These are phyloP conservation scores for Calonectria pseudoturangicola DNA, from an alignment of 2,329 filamentous ascomycete species.

Conservation along the genomic window DNA sequence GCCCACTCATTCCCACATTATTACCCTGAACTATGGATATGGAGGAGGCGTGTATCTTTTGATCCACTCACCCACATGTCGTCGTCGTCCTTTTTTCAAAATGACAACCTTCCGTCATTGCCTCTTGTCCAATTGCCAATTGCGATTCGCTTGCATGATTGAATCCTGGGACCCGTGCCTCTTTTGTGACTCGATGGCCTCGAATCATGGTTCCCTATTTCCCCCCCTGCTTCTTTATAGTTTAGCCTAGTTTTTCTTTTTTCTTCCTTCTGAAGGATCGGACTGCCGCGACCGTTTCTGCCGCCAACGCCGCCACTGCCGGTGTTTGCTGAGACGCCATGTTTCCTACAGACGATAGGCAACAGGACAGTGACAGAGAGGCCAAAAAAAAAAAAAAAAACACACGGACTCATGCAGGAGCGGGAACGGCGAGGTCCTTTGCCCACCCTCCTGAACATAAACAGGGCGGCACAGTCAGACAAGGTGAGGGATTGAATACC, in stretches of 20 bases:
- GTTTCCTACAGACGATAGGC: conserved; percentile 6
- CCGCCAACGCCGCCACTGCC: conserved; percentile 25
- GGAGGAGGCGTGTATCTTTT: not conserved
- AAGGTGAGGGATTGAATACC: conserved; percentile 5
- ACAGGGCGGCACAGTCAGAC: conserved; percentile 20
- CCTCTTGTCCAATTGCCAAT: conserved; percentile 21
- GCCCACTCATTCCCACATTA: conserved; percentile 24
- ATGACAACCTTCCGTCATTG: not conserved
- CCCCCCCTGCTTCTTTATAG: not conserved
- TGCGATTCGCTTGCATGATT: conserved; percentile 15
- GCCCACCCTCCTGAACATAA: not conserved
- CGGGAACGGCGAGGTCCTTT: not conserved
- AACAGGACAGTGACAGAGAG: conserved; percentile 3
- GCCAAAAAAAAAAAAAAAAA: conserved; percentile 1
- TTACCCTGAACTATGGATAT: conserved; percentile 31
- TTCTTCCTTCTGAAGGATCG: conserved; percentile 10
- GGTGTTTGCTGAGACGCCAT: conserved; percentile 2
- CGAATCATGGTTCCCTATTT: conserved; percentile 2
- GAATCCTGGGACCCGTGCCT: conserved; percentile 26
- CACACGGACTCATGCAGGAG: conserved; percentile 29
- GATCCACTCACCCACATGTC: conserved; percentile 25
- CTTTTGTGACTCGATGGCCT: conserved; percentile 28
- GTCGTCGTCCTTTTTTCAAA: not conserved
- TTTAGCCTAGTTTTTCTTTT: not conserved
- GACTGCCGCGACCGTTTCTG: conserved; percentile 33